Evolutionary conservation across 2,329 filamentous ascomycete genomes (phyloP).

Genomic region (Bimuria novae-zelandiae): DNA sequence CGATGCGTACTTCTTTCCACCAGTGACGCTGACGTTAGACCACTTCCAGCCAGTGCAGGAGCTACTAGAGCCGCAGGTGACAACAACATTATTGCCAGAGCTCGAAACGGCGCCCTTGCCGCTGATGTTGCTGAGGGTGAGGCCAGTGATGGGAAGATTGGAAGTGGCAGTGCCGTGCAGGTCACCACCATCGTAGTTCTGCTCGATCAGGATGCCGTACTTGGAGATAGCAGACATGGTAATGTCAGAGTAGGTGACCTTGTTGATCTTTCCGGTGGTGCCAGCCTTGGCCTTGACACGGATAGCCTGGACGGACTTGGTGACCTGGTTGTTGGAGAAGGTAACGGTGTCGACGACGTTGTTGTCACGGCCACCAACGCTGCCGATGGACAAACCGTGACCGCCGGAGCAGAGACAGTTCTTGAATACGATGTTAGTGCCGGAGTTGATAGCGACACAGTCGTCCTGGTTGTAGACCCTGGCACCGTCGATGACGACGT

Average conservation of each 20-base stretch:
- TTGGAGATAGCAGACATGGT: neutral
- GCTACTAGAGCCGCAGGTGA: constrained; percentile 56
- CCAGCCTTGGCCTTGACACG: constrained; percentile 60
- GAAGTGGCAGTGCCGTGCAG: constrained; percentile 50
- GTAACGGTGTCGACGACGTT: constrained; percentile 41
- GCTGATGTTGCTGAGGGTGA: constrained; percentile 47
- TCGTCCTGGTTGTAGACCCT: constrained; percentile 63
- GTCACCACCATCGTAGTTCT: constrained; percentile 55
- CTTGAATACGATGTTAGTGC: constrained; percentile 41
- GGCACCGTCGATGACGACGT: constrained; percentile 46
- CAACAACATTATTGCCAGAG: constrained; percentile 50
- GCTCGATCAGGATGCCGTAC: constrained; percentile 53
- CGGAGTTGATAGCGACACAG: constrained; percentile 61
- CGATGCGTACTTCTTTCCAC: neutral
- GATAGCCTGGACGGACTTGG: constrained; percentile 54
- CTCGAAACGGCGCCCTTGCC: constrained; percentile 35
- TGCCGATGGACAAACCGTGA: constrained; percentile 62
- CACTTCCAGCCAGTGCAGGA: constrained; percentile 47
- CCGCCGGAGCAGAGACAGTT: constrained; percentile 54
- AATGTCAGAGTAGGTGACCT: constrained; percentile 15
- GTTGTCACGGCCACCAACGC: constrained; percentile 57
- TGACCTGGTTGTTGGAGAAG: constrained; percentile 54
- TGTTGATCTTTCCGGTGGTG: constrained; percentile 49
- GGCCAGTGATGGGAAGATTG: constrained; percentile 50
- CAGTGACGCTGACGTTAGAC: neutral